phyloP scores from a whole-genome alignment of 768 basidiomycete species.

The Panellus pusillus region DNA sequence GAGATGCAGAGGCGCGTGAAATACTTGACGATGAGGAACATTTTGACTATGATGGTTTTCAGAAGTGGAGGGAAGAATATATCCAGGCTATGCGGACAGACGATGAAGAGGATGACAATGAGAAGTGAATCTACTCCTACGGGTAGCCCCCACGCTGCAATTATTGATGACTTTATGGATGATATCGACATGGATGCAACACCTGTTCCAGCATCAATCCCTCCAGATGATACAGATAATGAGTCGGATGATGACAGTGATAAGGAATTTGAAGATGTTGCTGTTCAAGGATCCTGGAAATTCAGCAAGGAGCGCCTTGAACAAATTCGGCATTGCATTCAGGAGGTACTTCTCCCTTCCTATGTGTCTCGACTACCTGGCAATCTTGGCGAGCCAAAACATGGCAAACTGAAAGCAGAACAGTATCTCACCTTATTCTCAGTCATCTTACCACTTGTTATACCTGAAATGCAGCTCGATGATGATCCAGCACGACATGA shows the following conservation, averaged over 20 bases:
- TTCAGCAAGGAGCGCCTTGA: neutral
- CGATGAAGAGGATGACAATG: no score
- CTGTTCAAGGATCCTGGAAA: neutral
- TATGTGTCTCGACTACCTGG: constrained; percentile 13
- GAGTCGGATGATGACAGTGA: no score
- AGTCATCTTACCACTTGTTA: constrained; percentile 17
- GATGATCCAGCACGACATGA: neutral
- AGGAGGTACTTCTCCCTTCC: constrained; percentile 7
- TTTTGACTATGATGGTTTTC: no score
- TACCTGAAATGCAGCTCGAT: constrained; percentile 10
- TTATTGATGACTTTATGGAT: neutral
- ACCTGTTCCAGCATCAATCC: no score
- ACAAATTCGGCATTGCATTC: neutral
- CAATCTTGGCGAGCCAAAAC: constrained; percentile 21
- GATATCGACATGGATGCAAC: no score
- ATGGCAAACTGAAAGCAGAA: constrained; percentile 25
- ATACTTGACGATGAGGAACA: no score
- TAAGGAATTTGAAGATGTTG: no score
- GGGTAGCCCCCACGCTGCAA: neutral
- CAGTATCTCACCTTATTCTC: constrained; percentile 17
- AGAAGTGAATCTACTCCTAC: neutral
- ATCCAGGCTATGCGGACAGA: no score
- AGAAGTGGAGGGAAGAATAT: no score
- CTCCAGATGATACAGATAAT: neutral
- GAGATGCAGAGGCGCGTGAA: no score